Conservation (phyloP, 2,329 filamentous ascomycete species). For the Fusarium sp. region DNA sequence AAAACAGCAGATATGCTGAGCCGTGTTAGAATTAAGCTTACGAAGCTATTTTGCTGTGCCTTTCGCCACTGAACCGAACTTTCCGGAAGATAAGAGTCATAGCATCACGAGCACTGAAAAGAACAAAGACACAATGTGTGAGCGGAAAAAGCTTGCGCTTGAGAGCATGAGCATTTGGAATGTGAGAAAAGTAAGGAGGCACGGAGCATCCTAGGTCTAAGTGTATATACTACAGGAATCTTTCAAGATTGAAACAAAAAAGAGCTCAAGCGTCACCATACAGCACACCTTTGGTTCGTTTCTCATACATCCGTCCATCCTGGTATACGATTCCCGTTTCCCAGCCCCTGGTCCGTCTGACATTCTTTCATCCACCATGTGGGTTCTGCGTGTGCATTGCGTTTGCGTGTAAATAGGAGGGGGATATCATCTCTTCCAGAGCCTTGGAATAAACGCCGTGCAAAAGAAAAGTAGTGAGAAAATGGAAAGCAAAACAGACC, state of each 20-base stretch:
- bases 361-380: slow-evolving; percentile 32
- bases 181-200: slow-evolving; percentile 13
- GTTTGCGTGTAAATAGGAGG: slow-evolving; percentile 39
- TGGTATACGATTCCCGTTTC: slow-evolving; percentile 26
- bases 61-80: slow-evolving; percentile 35
- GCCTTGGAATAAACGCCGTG: slow-evolving; percentile 45
- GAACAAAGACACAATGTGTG: neutral
- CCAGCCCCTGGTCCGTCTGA: slow-evolving; percentile 3
- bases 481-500: neutral
- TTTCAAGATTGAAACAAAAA: slow-evolving; percentile 30
- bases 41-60: slow-evolving; percentile 18
- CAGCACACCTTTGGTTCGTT: slow-evolving; percentile 20
- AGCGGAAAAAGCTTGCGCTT: neutral
- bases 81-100: slow-evolving; percentile 24
- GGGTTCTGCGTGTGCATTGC: slow-evolving; percentile 28
- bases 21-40: slow-evolving; percentile 23
- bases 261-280: slow-evolving; percentile 12
- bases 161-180: neutral
- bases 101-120: slow-evolving; percentile 7
- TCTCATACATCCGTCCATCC: slow-evolving; percentile 27
- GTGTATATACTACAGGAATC: slow-evolving; percentile 44
- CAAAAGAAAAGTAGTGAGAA: slow-evolving; percentile 16
- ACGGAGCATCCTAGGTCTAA: slow-evolving; percentile 25
- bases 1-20: slow-evolving; percentile 7
- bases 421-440: slow-evolving; percentile 49